Base-by-base conservation (phyloP, 2,329 filamentous ascomycete genomes). In the Penicillium sp. region DNA sequence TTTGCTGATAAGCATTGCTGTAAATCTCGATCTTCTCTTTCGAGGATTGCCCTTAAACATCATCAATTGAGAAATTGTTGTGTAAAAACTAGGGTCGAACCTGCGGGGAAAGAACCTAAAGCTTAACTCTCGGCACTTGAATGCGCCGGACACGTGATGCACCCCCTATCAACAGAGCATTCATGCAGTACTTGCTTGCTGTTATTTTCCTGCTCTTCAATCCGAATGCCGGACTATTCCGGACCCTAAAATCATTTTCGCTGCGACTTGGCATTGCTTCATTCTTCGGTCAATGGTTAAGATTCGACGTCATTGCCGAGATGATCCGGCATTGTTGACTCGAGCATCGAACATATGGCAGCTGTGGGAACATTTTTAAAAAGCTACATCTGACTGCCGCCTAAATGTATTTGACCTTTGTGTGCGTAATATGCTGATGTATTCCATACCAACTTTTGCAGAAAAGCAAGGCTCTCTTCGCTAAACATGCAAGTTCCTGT, bases 221-320 rank as follows among this genome's bases (percentile, higher is more conserved):
- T 29, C 19, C 13, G 7, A 26, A 9, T 16, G 16, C 19, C 33
- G 47, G 47, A 8, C 19, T 16, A 35, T 13, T 49, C 11, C 21
- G n/a, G n/a, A 39, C n/a, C n/a, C n/a, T n/a, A n/a, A n/a, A n/a
- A n/a, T 3, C 10, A 13, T 21, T 8, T 26, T 49, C 21, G 19
- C 27, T 42, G 22, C 27, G 14, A 24, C 14, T 16, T 43, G 19
- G 10, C 35, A 19, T 42, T 43, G 6, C 21, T 22, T 21, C n/a
- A 16, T 39, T 3, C 35, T 39, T 11, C n/a, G 19, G 26, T 35
- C 50, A 42, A 33, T 26, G 50, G 42, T 39, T 26, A 24, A 37
- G n/a, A 5, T 26, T 22, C n/a, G 31, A 53, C 51, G 51, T 53
- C 51, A 53, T 53, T 26, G 31, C 50, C 26, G 50, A 33, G 39